phyloP scores from a whole-genome alignment of 169 alveolate genomes.

The Eimeria maxima region DNA sequence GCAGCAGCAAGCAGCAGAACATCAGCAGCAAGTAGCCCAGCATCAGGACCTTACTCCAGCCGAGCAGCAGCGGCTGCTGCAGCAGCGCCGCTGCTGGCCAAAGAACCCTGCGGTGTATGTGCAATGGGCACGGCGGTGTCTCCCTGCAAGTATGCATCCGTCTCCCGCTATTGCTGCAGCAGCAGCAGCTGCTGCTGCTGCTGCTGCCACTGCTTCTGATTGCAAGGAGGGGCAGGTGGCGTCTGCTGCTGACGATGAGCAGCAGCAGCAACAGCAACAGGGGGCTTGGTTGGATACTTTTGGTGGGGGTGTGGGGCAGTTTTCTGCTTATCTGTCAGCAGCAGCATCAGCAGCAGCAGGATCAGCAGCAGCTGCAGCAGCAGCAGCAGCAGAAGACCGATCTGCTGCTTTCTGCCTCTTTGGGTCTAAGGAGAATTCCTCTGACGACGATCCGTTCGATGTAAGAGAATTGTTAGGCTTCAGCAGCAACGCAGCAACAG shows the following conservation, averaged over 20 bases:
- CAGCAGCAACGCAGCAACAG: constrained; percentile 11
- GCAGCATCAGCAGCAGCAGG: constrained; percentile 23
- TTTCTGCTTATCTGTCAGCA: background rate
- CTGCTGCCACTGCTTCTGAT: background rate
- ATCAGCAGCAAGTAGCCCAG: constrained; percentile 67
- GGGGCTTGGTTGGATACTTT: background rate
- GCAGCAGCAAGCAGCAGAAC: constrained; percentile 77
- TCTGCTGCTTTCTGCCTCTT: constrained; percentile 21
- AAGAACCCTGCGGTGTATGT: constrained; percentile 29
- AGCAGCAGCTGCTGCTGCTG: constrained; percentile 16
- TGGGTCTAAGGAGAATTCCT: background rate
- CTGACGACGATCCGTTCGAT: constrained; percentile 76
- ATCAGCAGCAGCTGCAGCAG: background rate
- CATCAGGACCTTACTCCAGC: constrained; percentile 38
- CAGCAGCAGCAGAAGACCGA: constrained; percentile 1
- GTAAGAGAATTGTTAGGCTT: constrained; percentile 46
- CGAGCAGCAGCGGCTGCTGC: constrained; percentile 63
- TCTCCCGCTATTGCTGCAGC: constrained; percentile 47
- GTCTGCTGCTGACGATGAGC: constrained; percentile 17
- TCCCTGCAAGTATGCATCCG: constrained; percentile 54
- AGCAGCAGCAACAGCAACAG: constrained; percentile 29
- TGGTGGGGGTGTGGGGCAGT: background rate
- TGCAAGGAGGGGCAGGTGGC: background rate
- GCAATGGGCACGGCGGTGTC: constrained; percentile 51
- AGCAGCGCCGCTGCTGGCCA: constrained; percentile 57